Evolutionary conservation across 164 flowering plant genomes (phyloP).

Genomic region (Stephania yunnanensis): DNA sequence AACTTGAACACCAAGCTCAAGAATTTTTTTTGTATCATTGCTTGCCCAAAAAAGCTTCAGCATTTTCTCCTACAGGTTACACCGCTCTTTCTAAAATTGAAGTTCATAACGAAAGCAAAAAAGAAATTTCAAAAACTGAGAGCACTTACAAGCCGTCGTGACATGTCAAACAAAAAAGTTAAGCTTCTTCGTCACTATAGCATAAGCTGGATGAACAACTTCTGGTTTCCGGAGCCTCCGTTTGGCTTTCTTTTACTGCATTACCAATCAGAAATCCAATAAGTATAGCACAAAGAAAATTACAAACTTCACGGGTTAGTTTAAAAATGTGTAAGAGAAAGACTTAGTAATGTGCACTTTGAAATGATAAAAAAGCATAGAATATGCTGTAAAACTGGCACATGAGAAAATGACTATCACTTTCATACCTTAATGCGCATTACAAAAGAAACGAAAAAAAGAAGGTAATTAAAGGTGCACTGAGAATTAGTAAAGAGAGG

Average conservation of each 20-base stretch:
- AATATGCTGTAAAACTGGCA: not conserved
- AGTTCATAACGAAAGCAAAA: not conserved
- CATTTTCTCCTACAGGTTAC: not conserved
- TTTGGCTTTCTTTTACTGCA: conserved; percentile 88
- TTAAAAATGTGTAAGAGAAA: not conserved
- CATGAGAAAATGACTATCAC: not conserved
- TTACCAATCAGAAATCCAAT: conserved; percentile 7
- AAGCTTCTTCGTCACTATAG: conserved; percentile 95
- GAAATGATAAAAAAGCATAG: not conserved
- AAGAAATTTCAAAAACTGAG: not conserved
- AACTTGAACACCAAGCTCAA: no score
- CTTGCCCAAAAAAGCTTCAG: not conserved
- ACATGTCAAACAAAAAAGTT: conserved; percentile 45
- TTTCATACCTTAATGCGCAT: no score
- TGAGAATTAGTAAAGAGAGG: not conserved
- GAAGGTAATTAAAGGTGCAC: not conserved
- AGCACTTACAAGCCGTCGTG: not conserved
- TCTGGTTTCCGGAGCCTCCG: conserved; percentile 77
- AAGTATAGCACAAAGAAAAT: not conserved
- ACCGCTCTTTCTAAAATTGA: not conserved
- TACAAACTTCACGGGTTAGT: not conserved
- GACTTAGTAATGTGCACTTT: not conserved
- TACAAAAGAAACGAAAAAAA: no score
- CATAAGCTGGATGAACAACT: conserved; percentile 78
- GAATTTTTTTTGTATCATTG: not conserved